Evolutionary conservation across 2,329 filamentous ascomycete species (phyloP).

Genomic region (Colletotrichum melonis): DNA sequence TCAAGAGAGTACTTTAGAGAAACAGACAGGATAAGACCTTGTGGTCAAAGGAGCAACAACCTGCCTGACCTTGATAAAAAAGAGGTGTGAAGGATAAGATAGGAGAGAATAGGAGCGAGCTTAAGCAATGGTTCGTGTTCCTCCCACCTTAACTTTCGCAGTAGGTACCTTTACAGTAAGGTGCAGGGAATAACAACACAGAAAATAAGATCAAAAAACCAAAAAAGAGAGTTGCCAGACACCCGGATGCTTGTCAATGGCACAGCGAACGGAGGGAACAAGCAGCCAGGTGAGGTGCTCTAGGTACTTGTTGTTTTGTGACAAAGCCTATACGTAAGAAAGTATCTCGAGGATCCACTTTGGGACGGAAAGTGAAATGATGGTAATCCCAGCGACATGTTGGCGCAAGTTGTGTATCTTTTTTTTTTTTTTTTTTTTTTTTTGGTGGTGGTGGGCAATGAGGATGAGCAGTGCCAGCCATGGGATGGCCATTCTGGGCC

Average conservation of each 20-base stretch:
- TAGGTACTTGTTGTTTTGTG: background rate
- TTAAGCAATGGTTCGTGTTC: background rate
- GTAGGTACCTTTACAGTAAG: background rate
- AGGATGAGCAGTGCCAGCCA: conserved; percentile 4
- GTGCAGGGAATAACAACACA: background rate
- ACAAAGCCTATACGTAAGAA: no score
- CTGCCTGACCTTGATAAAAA: no score
- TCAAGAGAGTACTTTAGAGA: background rate
- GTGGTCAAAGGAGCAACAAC: background rate
- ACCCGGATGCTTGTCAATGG: conserved; percentile 24
- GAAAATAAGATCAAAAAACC: background rate
- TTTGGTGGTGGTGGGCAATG: background rate
- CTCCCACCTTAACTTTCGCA: no score
- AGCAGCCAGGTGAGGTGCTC: background rate
- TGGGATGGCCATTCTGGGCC: background rate
- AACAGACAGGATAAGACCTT: background rate
- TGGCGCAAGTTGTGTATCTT: background rate
- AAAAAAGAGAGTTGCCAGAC: conserved; percentile 2
- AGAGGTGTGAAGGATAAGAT: background rate
- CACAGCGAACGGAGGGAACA: background rate
- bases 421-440: no score
- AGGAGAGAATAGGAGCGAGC: background rate
- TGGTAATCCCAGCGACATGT: conserved; percentile 22
- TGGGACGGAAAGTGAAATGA: conserved; percentile 28
- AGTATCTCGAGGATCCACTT: conserved; percentile 16